These are phyloP conservation scores for Bryum argenteum DNA, from an alignment of 225 moss, liverwort and hornwort species.

Conservation along the genomic window DNA sequence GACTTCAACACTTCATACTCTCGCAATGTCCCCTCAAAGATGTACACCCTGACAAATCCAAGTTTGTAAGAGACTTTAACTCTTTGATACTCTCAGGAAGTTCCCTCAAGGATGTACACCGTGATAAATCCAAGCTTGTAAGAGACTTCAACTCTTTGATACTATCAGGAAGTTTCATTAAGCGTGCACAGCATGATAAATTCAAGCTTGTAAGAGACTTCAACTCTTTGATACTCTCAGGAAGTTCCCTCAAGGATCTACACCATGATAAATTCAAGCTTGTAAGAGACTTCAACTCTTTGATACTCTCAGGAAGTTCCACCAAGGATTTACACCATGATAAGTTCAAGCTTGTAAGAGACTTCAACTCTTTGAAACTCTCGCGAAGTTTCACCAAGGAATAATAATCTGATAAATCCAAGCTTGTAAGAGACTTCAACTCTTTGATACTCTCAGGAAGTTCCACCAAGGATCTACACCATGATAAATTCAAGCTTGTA, in stretches of 20 bases:
- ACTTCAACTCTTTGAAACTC: not conserved
- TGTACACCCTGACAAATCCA: too few species aligned
- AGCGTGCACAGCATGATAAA: not conserved
- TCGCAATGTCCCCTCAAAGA: too few species aligned
- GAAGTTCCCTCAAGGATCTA: not conserved
- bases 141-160: not conserved
- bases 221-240: not conserved
- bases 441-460: too few species aligned
- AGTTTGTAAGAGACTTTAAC: too few species aligned
- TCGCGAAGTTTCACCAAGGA: not conserved
- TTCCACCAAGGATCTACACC: too few species aligned
- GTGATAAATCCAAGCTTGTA: too few species aligned
- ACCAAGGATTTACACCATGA: accelerated
- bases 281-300: not conserved
- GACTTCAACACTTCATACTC: too few species aligned
- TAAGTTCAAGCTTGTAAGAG: not conserved
- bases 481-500: not conserved
- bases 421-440: too few species aligned
- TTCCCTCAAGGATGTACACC: too few species aligned
- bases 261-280: not conserved
- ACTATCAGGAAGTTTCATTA: not conserved
- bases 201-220: not conserved
- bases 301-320: not conserved
- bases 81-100: too few species aligned
- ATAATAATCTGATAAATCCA: not conserved